Base-by-base conservation (phyloP, 2,329 filamentous ascomycete species). In the Aureobasidium sp. region DNA sequence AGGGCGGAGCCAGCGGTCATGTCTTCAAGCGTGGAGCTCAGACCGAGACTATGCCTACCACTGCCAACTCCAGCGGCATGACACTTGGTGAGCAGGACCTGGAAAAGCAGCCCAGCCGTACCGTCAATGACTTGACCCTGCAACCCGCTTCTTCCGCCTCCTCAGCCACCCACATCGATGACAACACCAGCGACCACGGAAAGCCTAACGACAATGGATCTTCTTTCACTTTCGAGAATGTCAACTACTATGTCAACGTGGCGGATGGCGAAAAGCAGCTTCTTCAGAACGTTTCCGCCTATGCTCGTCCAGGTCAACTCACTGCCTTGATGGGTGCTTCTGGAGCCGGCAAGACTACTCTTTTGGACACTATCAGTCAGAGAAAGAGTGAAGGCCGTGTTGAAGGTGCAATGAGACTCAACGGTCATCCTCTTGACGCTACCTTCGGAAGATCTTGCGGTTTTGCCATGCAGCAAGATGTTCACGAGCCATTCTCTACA, bases 311-410 rank as follows among this genome's bases (percentile, higher is more conserved):
- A 10, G 82, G 81, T 2, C 80, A 77, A 1, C 73, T 84, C n/a
- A 84, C 78, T 4, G 79, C 77, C 10, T 82, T 96, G 47, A 74
- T 92, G 58, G 94, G 93, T 1, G 91, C 93, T 16, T 86, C 87
- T 59, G 89, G 87, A 66, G 83, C 85, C 52, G 93, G 93, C 69
- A 99, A 97, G 79, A 97, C 93, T 0, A 83, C 89, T 13, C 84
- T 97, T 37, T 77, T 91, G 21, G 91, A 86, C 69, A 69, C 68
- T 41, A 79, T 86, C 3, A 82, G 83, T 0, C 78, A 83, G 61
- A 77, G 86, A 15, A 83, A 80, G 0, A 81, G 78, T 0, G 81
- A 84, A 68, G 86, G 86, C 10, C 81, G 87, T 1, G 79, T 88
- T 10, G 85, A 83, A 0, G 86, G 86, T 5, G 81, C 86, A 58